phyloP scores from a whole-genome alignment of 768 basidiomycete species.

The Gautieria morchelliformis region DNA sequence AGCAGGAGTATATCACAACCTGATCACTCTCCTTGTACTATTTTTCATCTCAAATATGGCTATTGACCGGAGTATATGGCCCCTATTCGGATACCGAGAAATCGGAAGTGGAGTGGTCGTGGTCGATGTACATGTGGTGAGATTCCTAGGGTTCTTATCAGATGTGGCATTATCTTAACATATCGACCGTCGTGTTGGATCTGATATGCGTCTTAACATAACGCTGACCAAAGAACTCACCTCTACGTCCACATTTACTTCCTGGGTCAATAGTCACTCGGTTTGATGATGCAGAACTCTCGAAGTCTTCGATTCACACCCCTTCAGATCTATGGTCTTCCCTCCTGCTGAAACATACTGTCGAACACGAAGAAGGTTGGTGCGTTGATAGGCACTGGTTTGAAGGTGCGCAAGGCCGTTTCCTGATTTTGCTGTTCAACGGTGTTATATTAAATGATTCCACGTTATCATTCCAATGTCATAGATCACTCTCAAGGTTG shows the following conservation, averaged over 20 bases:
- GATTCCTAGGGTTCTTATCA: conserved; percentile 14
- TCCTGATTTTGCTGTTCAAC: not conserved
- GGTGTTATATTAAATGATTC: not conserved
- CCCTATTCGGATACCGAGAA: conserved; percentile 43
- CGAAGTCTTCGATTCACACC: conserved; percentile 11
- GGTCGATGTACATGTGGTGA: conserved; percentile 41
- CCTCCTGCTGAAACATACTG: conserved; percentile 25
- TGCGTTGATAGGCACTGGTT: conserved; percentile 34
- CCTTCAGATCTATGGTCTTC: conserved; percentile 35
- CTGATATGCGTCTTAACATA: not conserved
- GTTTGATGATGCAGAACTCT: conserved; percentile 54
- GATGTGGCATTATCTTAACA: no score
- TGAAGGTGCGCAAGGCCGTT: conserved; percentile 17
- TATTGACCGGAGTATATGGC: conserved; percentile 22
- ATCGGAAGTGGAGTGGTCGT: conserved; percentile 45
- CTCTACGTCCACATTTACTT: conserved; percentile 45
- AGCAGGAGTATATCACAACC: conserved; percentile 74
- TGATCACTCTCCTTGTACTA: conserved; percentile 38
- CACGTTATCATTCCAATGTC: not conserved
- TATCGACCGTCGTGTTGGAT: not conserved
- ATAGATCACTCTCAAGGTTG: conserved; percentile 1
- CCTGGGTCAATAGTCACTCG: conserved; percentile 50
- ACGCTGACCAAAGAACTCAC: conserved; percentile 39
- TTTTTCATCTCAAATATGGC: conserved; percentile 18
- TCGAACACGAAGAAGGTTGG: conserved; percentile 39